Evolutionary conservation across 116 monocot genomes (phyloP).

Genomic region (Cymodocea nodosa): DNA sequence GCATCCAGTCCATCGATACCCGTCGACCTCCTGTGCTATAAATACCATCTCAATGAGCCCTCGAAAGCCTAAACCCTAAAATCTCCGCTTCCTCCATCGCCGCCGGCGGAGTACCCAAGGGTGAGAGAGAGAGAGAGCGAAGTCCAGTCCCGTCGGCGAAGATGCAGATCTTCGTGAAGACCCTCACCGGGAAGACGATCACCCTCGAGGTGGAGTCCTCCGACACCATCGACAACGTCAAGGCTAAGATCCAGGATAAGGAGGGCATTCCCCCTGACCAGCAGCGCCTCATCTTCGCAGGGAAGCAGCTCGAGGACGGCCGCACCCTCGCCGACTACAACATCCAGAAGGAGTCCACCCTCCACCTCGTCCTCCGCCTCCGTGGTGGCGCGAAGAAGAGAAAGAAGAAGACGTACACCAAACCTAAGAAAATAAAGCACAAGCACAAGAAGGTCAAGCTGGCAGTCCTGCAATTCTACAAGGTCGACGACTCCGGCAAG

Average conservation of each 20-base stretch:
- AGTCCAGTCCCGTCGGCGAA: background rate
- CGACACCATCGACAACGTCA: slow-evolving; percentile 20
- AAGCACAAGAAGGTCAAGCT: slow-evolving; percentile 31
- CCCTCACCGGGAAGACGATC: slow-evolving; percentile 83
- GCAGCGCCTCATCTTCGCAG: slow-evolving; percentile 65
- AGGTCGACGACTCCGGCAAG: slow-evolving; percentile 27
- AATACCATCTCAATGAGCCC: too few species aligned
- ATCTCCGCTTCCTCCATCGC: too few species aligned
- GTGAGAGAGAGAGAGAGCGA: too few species aligned
- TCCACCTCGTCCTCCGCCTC: slow-evolving; percentile 50
- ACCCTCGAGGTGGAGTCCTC: slow-evolving; percentile 72
- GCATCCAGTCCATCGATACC: too few species aligned
- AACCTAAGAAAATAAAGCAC: slow-evolving; percentile 29
- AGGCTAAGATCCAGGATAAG: slow-evolving; percentile 71
- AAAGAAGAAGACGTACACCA: slow-evolving; percentile 31
- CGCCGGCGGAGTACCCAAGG: too few species aligned
- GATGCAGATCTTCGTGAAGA: slow-evolving; percentile 90
- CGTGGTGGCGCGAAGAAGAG: slow-evolving; percentile 25
- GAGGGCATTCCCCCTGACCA: slow-evolving; percentile 71
- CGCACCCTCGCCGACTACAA: slow-evolving; percentile 68
- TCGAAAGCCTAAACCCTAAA: too few species aligned
- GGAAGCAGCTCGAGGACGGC: slow-evolving; percentile 76
- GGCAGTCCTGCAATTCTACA: slow-evolving; percentile 25
- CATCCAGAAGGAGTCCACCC: slow-evolving; percentile 79
- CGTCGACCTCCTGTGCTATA: too few species aligned